Base-by-base conservation (phyloP, 306 rosid genomes). In the Rosa multiflora region DNA sequence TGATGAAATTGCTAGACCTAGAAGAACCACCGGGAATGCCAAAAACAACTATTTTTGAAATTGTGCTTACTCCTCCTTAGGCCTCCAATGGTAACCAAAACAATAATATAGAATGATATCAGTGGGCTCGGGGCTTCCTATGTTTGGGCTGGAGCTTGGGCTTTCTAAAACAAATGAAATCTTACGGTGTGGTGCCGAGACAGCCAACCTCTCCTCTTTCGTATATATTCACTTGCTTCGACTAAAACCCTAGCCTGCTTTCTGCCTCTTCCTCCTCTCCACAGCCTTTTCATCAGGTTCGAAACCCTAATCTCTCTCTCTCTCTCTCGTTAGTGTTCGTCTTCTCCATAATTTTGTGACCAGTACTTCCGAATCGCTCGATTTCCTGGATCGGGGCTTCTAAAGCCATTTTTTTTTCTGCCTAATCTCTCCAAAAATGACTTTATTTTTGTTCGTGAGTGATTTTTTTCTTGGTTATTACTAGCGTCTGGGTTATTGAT, bases 231-330 rank as follows among this genome's bases (percentile, higher is more conserved):
- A 0, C 39, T 21, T 18, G 2, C 70, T 78, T 40, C 29, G 3
- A 4, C 72, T 11, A 61, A 73, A 82, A 77, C 78, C 82, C 85
- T 77, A 39, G 76, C 29, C 49, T 8, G 67, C 44, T 76, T 12
- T 67, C 44, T 21, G 62, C 59, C 78, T 44, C 55, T 14, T 10
- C 23, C 66, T 48, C 59, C 18, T 48, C 48, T 53, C 10, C 74
- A 3, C 46, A 23, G 35, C 49, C 6, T 66, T 63, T 9, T 43
- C n/a, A 2, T 58, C 67, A 49, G 79, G 82, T 79, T 56, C 64
- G 70, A 51, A 40, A 43, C 83, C 47, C 42, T 80, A 12, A 37
- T 74, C 51, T 42, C 32, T 43, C 4, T 3, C 7, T 26, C 48
- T 43, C 23, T 23, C 26, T 10, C 10, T 2, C 15, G 13, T 26